These are phyloP conservation scores for Blumeria hordei DNA, from an alignment of 2,329 filamentous ascomycete species.

Conservation along the genomic window DNA sequence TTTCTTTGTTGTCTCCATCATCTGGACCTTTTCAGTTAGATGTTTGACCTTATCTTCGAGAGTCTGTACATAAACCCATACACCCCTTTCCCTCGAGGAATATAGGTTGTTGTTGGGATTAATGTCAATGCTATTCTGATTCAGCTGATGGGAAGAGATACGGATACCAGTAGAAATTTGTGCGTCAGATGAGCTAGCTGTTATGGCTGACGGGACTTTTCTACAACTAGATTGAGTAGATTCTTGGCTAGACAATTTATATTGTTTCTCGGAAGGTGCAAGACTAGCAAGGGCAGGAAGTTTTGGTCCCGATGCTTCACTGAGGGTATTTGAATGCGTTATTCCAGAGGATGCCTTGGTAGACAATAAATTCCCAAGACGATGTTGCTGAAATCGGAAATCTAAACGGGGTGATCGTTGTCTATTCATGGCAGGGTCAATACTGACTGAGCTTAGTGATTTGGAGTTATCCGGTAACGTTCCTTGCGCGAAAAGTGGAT, in stretches of 20 bases:
- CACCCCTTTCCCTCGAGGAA: slow-evolving; percentile 30
- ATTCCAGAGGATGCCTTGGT: slow-evolving; percentile 24
- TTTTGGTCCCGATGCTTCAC: slow-evolving; percentile 13
- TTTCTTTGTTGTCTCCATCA: slow-evolving; percentile 16
- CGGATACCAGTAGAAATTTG: slow-evolving; percentile 7
- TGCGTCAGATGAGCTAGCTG: slow-evolving; percentile 19
- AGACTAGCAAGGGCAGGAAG: slow-evolving; percentile 14
- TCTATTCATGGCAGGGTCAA: slow-evolving; percentile 24
- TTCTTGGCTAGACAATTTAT: slow-evolving; percentile 12
- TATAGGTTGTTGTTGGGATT: slow-evolving; percentile 46
- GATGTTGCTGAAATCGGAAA: slow-evolving; percentile 39
- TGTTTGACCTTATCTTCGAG: slow-evolving; percentile 35
- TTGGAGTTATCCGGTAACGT: slow-evolving; percentile 71
- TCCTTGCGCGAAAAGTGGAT: slow-evolving; percentile 41
- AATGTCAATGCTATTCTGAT: slow-evolving; percentile 29
- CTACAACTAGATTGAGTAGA: slow-evolving; percentile 8
- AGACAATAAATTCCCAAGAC: slow-evolving; percentile 31
- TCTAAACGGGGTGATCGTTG: slow-evolving; percentile 43
- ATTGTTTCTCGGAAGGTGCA: slow-evolving; percentile 15
- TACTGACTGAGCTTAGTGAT: slow-evolving; percentile 40
- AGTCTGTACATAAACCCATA: slow-evolving; percentile 49
- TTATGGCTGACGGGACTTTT: slow-evolving; percentile 6
- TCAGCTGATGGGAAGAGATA: slow-evolving; percentile 21
- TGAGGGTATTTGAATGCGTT: slow-evolving; percentile 9
- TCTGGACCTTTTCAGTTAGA: slow-evolving; percentile 21